Base-by-base conservation (phyloP, 1,284 basidiomycete genomes). In the Papiliotrema laurentii region DNA sequence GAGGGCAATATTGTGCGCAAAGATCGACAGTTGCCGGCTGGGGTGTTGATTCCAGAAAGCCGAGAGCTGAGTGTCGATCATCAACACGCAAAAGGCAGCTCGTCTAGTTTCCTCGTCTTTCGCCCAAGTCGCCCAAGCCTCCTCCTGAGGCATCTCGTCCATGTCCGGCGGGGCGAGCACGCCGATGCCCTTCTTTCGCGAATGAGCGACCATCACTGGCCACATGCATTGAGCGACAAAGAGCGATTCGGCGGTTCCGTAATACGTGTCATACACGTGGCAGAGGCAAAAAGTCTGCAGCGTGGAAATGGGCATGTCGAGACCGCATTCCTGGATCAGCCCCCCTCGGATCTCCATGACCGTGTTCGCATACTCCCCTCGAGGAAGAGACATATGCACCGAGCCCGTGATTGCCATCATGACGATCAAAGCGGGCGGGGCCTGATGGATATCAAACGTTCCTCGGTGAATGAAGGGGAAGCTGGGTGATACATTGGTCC, bases 171-270 rank as follows among this genome's bases (percentile, higher is more conserved):
- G 50, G 14, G 56, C 60, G 13, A 47, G 44, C 4, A 67, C 66
- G 5, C 68, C 68, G 25, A 70, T 67, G 9, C 68, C 68, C 46
- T 68, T 66, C 48, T 66, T 68, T 34, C 68, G 51, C 25, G 59
- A 59, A 49, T 70, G 68, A 2, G 63, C 58, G 1, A 64, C 61
- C 57, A 68, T 65, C 11, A 66, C 57, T 2, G 68, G 61, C 68
- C 68, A 70, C 62, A 64, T 63, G 41, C 63, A 66, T 47, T 70
- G 68, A 19, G 68, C 66, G 22, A 63, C 54, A 34, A 70, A 68
- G 46, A 60, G 55, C 30, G 50, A 61, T 46, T 68, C 66, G 0
- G 56, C 44, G 21, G 59, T 58, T 11, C 58, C 57, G 44, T 63
- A 62, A 66, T 66, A 70, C 24, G 61, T 62, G 54, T 70, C 68